Evolutionary conservation across 805 yeast genomes (phyloP).

Genomic region (Ogataea henricii): DNA sequence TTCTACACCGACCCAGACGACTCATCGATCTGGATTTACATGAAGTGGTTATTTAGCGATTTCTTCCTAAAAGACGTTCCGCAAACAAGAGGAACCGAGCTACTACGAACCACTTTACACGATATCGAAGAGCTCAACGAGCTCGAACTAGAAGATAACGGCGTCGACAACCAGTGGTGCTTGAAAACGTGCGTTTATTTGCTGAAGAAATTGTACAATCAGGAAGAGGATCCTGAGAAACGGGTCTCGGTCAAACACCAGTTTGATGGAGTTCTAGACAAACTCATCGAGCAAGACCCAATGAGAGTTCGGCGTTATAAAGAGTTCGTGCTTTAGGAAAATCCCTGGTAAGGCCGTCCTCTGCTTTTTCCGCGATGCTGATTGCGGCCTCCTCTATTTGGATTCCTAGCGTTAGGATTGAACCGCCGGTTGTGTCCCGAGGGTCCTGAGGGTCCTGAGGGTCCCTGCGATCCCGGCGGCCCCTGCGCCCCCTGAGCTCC

Average conservation of each 20-base stretch:
- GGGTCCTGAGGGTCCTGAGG: not conserved
- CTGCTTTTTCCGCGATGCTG: constrained; percentile 4
- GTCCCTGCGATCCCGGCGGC: not conserved
- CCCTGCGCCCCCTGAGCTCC: not conserved
- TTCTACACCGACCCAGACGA: constrained; percentile 92
- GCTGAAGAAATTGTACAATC: constrained; percentile 38
- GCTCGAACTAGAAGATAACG: constrained; percentile 70
- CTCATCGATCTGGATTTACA: constrained; percentile 89
- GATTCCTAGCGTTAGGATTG: constrained; percentile 6
- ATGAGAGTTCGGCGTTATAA: constrained; percentile 61
- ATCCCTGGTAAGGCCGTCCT: constrained; percentile 4
- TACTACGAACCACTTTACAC: constrained; percentile 48
- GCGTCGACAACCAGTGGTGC: constrained; percentile 73
- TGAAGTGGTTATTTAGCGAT: constrained; percentile 71
- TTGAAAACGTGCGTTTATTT: constrained; percentile 55
- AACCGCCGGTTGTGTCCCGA: constrained; percentile 5
- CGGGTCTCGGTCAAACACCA: constrained; percentile 23
- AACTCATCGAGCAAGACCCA: constrained; percentile 60
- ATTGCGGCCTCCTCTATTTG: constrained; percentile 9
- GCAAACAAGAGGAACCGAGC: constrained; percentile 28
- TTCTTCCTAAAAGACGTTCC: constrained; percentile 38
- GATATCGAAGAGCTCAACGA: constrained; percentile 64
- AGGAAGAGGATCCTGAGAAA: constrained; percentile 13
- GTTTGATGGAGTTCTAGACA: constrained; percentile 39
- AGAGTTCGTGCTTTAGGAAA: constrained; percentile 31